Evolutionary conservation across 495 filamentous ascomycete genomes (phyloP).

Genomic region (Baudoinia panamericana): DNA sequence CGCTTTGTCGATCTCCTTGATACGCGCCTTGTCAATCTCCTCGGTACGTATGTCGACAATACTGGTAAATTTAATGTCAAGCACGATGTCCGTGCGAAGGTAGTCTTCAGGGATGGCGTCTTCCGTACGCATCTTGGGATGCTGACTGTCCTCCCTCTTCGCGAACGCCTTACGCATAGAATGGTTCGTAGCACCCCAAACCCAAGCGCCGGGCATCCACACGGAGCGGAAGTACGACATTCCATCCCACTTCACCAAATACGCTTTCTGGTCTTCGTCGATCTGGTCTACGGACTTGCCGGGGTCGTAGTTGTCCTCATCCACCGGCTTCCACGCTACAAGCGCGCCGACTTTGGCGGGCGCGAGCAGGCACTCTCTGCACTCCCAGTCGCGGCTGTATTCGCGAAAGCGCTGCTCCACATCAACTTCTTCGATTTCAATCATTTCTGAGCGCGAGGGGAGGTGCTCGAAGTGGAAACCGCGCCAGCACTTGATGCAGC

Average conservation of each 20-base stretch:
- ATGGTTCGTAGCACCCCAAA: constrained; percentile 54
- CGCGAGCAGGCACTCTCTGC: constrained; percentile 52
- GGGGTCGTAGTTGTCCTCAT: constrained; percentile 37
- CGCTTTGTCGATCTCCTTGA: constrained; percentile 55
- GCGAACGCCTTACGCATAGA: constrained; percentile 62
- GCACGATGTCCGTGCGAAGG: constrained; percentile 73
- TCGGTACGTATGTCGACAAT: constrained; percentile 38
- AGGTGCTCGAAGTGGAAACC: constrained; percentile 75
- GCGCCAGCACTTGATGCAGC: constrained; percentile 60
- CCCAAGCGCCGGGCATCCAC: constrained; percentile 86
- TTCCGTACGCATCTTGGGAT: constrained; percentile 55
- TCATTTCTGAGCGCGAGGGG: constrained; percentile 32
- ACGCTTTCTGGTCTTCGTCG: constrained; percentile 66
- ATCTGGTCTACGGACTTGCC: constrained; percentile 40
- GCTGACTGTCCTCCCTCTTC: constrained; percentile 46
- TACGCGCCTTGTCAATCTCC: constrained; percentile 51
- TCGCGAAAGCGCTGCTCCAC: constrained; percentile 42
- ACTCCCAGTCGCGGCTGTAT: constrained; percentile 57
- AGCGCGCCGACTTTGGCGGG: constrained; percentile 52
- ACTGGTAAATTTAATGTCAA: constrained; percentile 56
- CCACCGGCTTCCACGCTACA: constrained; percentile 72
- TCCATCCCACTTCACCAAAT: constrained; percentile 75
- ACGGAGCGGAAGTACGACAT: constrained; percentile 63
- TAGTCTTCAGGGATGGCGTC: constrained; percentile 78
- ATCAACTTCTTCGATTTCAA: constrained; percentile 32